Evolutionary conservation across 305 asterid genomes (phyloP).

Genomic region (Plantago rigida): DNA sequence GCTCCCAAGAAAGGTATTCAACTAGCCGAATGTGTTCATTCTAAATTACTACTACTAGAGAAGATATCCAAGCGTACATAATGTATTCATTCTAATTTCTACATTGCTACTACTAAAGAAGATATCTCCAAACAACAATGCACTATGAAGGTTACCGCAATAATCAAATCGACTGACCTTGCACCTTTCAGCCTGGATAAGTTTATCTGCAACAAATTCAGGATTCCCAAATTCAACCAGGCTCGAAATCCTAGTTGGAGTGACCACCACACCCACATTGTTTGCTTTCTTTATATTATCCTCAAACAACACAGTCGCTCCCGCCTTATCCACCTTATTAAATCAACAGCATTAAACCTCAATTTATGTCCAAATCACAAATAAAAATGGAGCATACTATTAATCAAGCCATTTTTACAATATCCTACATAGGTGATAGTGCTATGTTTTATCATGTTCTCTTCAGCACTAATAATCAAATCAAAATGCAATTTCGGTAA

Average conservation of each 20-base stretch:
- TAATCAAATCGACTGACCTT: slow-evolving; percentile 39
- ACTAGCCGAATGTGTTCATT: too few relatives aligned
- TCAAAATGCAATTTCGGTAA: not conserved
- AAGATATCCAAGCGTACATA: not conserved
- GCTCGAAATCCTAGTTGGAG: slow-evolving; percentile 61
- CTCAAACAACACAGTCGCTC: slow-evolving; percentile 73
- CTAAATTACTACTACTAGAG: too few relatives aligned
- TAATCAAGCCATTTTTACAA: not conserved
- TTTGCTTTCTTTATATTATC: slow-evolving; percentile 57
- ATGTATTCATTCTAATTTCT: too few relatives aligned
- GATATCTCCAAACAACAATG: too few relatives aligned
- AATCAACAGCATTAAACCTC: slow-evolving; percentile 13
- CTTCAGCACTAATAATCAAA: too few relatives aligned
- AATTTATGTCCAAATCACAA: slow-evolving; percentile 16
- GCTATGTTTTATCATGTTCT: too few relatives aligned
- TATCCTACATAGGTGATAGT: not conserved
- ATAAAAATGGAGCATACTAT: not conserved
- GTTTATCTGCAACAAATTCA: slow-evolving; percentile 77
- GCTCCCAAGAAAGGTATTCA: too few relatives aligned
- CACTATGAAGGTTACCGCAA: not conserved
- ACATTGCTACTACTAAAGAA: too few relatives aligned
- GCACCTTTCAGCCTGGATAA: slow-evolving; percentile 71
- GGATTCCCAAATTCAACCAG: slow-evolving; percentile 72
- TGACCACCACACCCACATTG: slow-evolving; percentile 78
- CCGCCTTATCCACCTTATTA: slow-evolving; percentile 76